Evolutionary conservation across 768 basidiomycete genomes (phyloP).

Genomic region (Hygrophoropsis aurantiaca): DNA sequence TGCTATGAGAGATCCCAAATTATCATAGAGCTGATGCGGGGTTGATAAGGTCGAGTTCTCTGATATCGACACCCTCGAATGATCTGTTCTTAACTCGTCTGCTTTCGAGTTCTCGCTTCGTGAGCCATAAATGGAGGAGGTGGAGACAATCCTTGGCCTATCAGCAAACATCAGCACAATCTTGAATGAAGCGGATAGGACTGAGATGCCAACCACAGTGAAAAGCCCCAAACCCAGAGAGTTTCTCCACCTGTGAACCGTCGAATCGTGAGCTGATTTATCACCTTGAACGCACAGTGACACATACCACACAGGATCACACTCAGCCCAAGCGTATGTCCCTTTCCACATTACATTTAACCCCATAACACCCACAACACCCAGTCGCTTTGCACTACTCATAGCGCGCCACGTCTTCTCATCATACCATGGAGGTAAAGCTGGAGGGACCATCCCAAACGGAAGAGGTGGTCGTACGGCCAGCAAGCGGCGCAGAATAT

Average conservation of each 20-base stretch:
- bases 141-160: slow-evolving; percentile 70
- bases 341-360: slow-evolving; percentile 54
- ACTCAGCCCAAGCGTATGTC: slow-evolving; percentile 60
- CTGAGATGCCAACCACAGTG: slow-evolving; percentile 48
- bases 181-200: not conserved
- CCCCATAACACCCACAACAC: slow-evolving; percentile 33
- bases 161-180: not conserved
- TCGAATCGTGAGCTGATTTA: not conserved
- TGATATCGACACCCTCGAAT: slow-evolving; percentile 70
- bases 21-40: slow-evolving; percentile 17
- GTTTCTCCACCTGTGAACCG: slow-evolving; percentile 62
- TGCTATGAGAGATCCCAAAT: slow-evolving; percentile 7
- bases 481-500: slow-evolving; percentile 23
- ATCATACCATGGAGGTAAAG: slow-evolving; percentile 20
- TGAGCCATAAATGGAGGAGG: slow-evolving; percentile 65
- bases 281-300: too few species aligned
- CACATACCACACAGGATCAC: slow-evolving; percentile 77
- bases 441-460: slow-evolving; percentile 8
- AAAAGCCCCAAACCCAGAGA: slow-evolving; percentile 67
- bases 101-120: slow-evolving; percentile 70
- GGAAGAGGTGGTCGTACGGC: slow-evolving; percentile 20
- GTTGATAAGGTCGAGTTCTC: slow-evolving; percentile 64
- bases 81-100: slow-evolving; percentile 67
- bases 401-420: slow-evolving; percentile 8
- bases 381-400: slow-evolving; percentile 21